Conservation (phyloP, 306 rosid species). For the Fragaria ananassa region DNA sequence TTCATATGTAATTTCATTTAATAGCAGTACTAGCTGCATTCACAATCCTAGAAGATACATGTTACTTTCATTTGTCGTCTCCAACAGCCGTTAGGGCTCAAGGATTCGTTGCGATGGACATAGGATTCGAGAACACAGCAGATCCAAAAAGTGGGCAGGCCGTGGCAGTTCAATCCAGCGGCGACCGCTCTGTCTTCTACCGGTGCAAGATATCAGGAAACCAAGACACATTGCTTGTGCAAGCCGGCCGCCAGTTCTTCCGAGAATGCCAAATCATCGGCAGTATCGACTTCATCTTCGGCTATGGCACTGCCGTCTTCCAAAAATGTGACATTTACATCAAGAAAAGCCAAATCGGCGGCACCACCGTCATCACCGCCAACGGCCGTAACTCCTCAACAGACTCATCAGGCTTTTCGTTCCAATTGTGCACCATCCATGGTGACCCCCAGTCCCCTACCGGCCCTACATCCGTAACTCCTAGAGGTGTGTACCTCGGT, state of each 20-base stretch:
- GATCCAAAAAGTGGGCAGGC: neutral
- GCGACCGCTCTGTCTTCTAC: slow-evolving; percentile 1
- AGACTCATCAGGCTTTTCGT: slow-evolving; percentile 10
- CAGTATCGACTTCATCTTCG: slow-evolving; percentile 21
- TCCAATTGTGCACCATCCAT: slow-evolving; percentile 2
- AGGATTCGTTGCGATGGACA: slow-evolving; percentile 15
- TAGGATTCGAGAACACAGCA: slow-evolving; percentile 12
- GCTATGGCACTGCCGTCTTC: slow-evolving; percentile 11
- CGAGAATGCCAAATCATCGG: slow-evolving; percentile 11
- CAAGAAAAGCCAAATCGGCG: neutral
- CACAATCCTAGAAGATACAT: neutral
- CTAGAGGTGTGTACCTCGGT: slow-evolving; percentile 1
- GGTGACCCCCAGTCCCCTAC: neutral
- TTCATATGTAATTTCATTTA: no score
- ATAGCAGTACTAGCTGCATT: no score
- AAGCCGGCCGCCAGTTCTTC: slow-evolving; percentile 6
- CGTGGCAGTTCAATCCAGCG: neutral
- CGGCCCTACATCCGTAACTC: neutral
- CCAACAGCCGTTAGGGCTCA: neutral
- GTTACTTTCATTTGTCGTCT: neutral
- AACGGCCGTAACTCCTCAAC: neutral
- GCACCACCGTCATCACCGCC: neutral
- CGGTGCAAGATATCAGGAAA: slow-evolving; percentile 15
- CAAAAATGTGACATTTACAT: neutral
- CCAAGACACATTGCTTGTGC: slow-evolving; percentile 18